Base-by-base conservation (phyloP, 23 red algal genomes). In the Gracilaria caudata region DNA sequence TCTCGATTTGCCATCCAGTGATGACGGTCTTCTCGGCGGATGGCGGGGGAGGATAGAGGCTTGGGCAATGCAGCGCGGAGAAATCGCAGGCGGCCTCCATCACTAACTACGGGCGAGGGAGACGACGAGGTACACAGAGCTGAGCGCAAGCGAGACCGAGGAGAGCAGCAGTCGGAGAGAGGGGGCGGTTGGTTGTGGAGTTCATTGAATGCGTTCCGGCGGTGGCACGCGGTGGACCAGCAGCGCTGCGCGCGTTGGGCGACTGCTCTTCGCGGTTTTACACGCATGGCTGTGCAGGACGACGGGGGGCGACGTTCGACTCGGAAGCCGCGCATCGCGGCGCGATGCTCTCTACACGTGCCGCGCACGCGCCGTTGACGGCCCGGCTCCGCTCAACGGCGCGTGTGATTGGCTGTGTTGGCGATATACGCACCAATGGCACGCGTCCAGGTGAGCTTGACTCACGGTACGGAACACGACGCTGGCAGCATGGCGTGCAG, bases 61-160 rank as follows among this genome's bases (percentile, higher is more conserved):
- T 20, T 4, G 82, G 82, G 65, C 82, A 86, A 32, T 86, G 82
- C 58, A 86, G 60, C 21, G 82, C 82, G 36, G 82, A 86, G 65
- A 86, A 75, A 30, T 86, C 82, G 35, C 65, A 72, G 0, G 82
- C 82, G 12, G 61, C 39, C n/a, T 41, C 46, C 43, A 73, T 57
- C n/a, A n/a, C n/a, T n/a, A n/a, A n/a, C n/a, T n/a, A n/a, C n/a
- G n/a, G n/a, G n/a, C n/a, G n/a, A n/a, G n/a, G 11, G 44, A 64
- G 44, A 45, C 9, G 43, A 28, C 37, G 32, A 51, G 32, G 60
- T 1, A 47, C 35, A 4, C 8, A 17, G 58, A 13, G 38, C 5
- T 17, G 64, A 20, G 61, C 2, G 19, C 25, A 33, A 36, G 32
- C 17, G 51, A 40, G 51, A 51, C 16, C 3, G 20, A 20, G n/a